phyloP scores from a whole-genome alignment of 2,329 filamentous ascomycete genomes.

The Pseudogymnoascus sp. region DNA sequence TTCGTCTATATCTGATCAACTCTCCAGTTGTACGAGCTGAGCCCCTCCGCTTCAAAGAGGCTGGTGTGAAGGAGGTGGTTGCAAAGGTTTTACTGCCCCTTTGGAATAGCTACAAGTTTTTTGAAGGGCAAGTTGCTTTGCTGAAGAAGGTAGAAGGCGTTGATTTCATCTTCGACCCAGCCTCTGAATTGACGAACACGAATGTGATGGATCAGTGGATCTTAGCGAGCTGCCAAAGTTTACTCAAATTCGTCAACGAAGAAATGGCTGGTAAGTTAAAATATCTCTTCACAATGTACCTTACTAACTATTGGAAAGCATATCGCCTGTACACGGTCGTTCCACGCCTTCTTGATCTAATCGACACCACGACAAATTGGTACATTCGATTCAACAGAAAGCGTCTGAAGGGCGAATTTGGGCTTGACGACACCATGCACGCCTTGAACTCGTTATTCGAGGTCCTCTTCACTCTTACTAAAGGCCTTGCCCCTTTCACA shows the following conservation, averaged over 20 bases:
- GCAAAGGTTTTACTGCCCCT: constrained; percentile 83
- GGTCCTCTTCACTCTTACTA: constrained; percentile 80
- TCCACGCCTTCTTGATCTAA: constrained; percentile 71
- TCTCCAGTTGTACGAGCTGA: constrained; percentile 91
- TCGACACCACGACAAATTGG: constrained; percentile 98
- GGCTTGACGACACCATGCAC: constrained; percentile 76
- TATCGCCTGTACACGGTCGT: constrained; percentile 88
- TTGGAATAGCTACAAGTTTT: constrained; percentile 98
- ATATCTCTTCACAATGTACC: neutral
- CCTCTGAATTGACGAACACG: constrained; percentile 65
- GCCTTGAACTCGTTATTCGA: constrained; percentile 93
- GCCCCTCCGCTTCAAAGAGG: constrained; percentile 83
- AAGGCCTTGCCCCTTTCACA: constrained; percentile 86
- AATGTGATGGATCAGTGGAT: constrained; percentile 98
- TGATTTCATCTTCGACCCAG: constrained; percentile 72
- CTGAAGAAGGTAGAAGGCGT: constrained; percentile 77
- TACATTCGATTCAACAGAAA: constrained; percentile 94
- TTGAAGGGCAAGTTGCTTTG: constrained; percentile 77
- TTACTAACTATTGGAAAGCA: constrained; percentile 31
- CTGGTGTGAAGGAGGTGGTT: constrained; percentile 90
- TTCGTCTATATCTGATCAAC: constrained; percentile 94
- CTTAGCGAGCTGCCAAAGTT: constrained; percentile 81
- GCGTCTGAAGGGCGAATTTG: constrained; percentile 83
- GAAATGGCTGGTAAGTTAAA: constrained; percentile 69
- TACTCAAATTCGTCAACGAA: constrained; percentile 83